These are phyloP conservation scores for Secale cereale DNA, from an alignment of 176 grass and related monocot genomes.

Conservation along the genomic window DNA sequence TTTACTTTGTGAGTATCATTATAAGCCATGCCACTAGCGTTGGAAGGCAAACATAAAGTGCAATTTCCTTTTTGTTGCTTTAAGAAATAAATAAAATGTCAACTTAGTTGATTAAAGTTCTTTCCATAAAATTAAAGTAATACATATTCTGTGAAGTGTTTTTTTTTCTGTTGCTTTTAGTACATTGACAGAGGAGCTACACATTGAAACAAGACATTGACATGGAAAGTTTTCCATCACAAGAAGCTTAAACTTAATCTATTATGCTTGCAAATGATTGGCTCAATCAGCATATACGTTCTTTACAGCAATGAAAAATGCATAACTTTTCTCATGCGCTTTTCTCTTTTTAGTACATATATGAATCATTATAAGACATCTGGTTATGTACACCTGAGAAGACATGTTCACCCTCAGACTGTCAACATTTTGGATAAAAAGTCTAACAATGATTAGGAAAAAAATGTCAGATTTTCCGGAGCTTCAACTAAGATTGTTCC, in stretches of 20 bases:
- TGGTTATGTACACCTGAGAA: not conserved
- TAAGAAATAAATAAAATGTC: constrained; percentile 5
- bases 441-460: not conserved
- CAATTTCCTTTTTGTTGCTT: constrained; percentile 5
- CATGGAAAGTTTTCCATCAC: constrained; percentile 4
- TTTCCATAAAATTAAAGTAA: constrained; percentile 13
- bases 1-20: not conserved
- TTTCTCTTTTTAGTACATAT: constrained; percentile 8
- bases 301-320: constrained; percentile 33
- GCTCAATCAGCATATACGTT: constrained; percentile 13
- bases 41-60: not conserved
- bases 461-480: not conserved
- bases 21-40: not conserved
- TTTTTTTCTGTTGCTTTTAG: not conserved
- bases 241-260: constrained; percentile 9
- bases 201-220: not conserved
- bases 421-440: no score
- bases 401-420: not conserved
- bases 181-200: not conserved
- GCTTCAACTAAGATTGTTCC: no score
- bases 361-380: not conserved
- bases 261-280: not conserved
- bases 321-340: not conserved
- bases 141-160: not conserved
- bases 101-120: not conserved